Conservation (phyloP, 345 rosid genomes). For the Laguncularia racemosa region DNA sequence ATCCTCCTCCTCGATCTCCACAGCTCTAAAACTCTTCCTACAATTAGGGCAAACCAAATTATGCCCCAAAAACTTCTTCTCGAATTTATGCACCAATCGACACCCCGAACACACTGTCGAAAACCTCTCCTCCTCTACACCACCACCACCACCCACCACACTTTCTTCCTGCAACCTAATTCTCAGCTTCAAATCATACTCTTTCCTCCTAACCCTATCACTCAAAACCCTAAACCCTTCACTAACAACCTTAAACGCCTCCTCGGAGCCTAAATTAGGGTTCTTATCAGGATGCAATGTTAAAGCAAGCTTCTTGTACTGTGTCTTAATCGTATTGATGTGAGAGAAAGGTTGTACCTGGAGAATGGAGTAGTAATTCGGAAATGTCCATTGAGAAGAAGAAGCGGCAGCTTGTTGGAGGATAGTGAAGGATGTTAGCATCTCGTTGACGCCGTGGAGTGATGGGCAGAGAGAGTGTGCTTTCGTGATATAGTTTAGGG, state of each 20-base stretch:
- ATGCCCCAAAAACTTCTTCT: conserved; percentile 61
- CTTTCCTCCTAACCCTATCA: conserved; percentile 58
- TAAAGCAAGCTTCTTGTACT: conserved; percentile 68
- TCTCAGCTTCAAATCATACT: conserved; percentile 70
- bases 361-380: conserved; percentile 73
- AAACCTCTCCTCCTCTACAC: conserved; percentile 30
- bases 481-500: conserved; percentile 51
- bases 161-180: conserved; percentile 61
- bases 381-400: conserved; percentile 13
- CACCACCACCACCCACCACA: conserved; percentile 9
- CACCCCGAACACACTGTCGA: conserved; percentile 70
- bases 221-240: conserved; percentile 68
- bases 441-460: conserved; percentile 50
- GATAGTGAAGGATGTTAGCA: conserved; percentile 60
- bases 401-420: conserved; percentile 32
- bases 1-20: conserved; percentile 36
- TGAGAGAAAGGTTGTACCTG: conserved; percentile 89
- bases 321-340: conserved; percentile 48
- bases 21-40: conserved; percentile 60
- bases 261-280: conserved; percentile 55
- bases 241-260: conserved; percentile 78
- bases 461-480: conserved; percentile 52
- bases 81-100: conserved; percentile 63
- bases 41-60: conserved; percentile 72
- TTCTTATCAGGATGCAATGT: conserved; percentile 79